Evolutionary conservation across 2,329 filamentous ascomycete genomes (phyloP), one percentile per base, ranked within the genome.

Genomic region (Exophiala dermatitidis): DNA sequence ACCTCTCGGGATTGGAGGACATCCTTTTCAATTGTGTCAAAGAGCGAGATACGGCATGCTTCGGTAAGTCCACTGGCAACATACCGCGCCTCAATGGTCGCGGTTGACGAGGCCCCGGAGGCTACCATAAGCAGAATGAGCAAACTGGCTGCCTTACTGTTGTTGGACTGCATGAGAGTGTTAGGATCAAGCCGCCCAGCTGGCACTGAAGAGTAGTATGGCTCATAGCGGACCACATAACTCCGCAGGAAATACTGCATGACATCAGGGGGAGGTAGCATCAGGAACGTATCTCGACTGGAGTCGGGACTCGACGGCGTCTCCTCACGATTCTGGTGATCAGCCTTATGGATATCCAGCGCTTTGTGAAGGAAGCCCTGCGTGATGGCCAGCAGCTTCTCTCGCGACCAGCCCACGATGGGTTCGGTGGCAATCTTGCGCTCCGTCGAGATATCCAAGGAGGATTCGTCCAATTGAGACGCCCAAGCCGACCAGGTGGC

Each of bases 111-210:
- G 6, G 84, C 83, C 10, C 84, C 84, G 62, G 85, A 82, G 1
- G 84, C 83, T 51, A 87, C 84, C 83, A 87, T 86, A 65, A 87
- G 77, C 26, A 87, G 71, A 1, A 87, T 77, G 8, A 87, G 71
- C 31, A 87, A 68, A 36, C 81, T 84, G 0, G 83, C 81, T 0
- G 82, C 80, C 59, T 82, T 79, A 62, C 83, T 83, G 62, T 83
- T 82, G 60, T 73, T 74, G 48, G 71, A 74, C 51, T 80, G 74
- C 65, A 87, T 77, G 68, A 86, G 75, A 64, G 83, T 80, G 59
- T 86, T 86, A 5, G 82, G 77, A 60, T 87, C 83, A 26, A 86
- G 71, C 10, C 76, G 73, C 3, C 81, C 80, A 2, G 77, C 74
- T 0, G 78, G 73, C 3, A 83, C 78, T 52, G 85, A 72, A 1